Base-by-base conservation (phyloP, 345 rosid species). In the Capsella bursapastoris region DNA sequence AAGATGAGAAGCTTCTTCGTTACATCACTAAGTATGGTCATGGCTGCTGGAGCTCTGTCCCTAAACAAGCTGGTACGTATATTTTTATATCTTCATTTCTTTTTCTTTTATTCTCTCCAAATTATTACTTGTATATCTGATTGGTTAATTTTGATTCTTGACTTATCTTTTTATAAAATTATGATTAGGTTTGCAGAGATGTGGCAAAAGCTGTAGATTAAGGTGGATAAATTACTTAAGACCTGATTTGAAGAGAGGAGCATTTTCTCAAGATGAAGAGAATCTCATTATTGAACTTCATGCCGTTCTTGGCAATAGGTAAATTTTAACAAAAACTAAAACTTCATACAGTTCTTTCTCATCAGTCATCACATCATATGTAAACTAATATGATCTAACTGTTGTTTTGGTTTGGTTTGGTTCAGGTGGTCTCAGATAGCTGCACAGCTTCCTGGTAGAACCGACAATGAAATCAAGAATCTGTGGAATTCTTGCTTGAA, bases 31-130 rank as follows among this genome's bases (percentile, higher is more conserved):
- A 91, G 84, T 82, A 81, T 50, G 98, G 98, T 51, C 97, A 91
- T 81, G 97, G 98, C 1, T 94, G 97, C 65, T 94, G 98, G 98
- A 94, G 98, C 73, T 91, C 98, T 83, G 98, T 94, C 75, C 98
- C 98, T 35, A 94, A 94, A 71, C 95, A 82, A 84, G 96, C 98
- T 68, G 98, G 98, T 76, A 69, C 2, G 7, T 34, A 34, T 34
- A 29, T 22, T 22, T 22, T 22, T 22, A 22, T 22, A 1, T 22
- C 25, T 22, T 22, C 25, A 1, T 22, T 22, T 22, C 25, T 22
- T 1, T 22, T 22, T 22, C 25, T 22, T 22, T 22, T 1, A 1
- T 22, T 22, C 25, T 22, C 25, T 22, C 25, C 9, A 28, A n/a
- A 25, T 28, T 5, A 10, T 63, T 0, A 0, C 44, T 51, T 22